Evolutionary conservation across 345 rosid species (phyloP).

Genomic region (Eutrema yunnanense): DNA sequence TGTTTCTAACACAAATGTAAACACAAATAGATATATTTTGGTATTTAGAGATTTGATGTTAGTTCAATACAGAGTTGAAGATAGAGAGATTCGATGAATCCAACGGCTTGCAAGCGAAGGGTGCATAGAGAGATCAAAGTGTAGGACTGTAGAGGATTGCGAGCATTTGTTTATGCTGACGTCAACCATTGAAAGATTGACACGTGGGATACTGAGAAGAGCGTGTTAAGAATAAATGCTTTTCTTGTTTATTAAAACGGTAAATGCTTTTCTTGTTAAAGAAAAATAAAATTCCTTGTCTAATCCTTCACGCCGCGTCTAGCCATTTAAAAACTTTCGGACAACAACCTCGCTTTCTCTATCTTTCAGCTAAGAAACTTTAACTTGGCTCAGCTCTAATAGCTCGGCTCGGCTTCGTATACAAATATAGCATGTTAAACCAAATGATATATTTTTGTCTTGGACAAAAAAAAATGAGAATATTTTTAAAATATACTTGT

Average conservation of each 20-base stretch:
- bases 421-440: not conserved
- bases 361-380: slow-evolving; percentile 4
- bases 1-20: no score
- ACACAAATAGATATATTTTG: no score
- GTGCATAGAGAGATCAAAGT: not conserved
- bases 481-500: not conserved
- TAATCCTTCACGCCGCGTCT: slow-evolving; percentile 39
- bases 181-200: not conserved
- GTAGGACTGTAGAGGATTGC: not conserved
- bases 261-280: slow-evolving; percentile 26
- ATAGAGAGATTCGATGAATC: not conserved
- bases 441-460: no score
- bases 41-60: slow-evolving; percentile 8
- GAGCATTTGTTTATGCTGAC: not conserved
- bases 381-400: not conserved
- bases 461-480: no score
- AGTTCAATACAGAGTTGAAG: not conserved
- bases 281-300: slow-evolving; percentile 21
- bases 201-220: slow-evolving; percentile 16
- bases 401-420: not conserved
- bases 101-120: not conserved
- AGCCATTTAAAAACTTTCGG: slow-evolving; percentile 12
- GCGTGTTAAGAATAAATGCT: slow-evolving; percentile 27
- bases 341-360: slow-evolving; percentile 22
- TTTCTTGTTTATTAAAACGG: no score